Base-by-base conservation (phyloP, 148 eudicot genomes). In the Fagopyrum esculentum region DNA sequence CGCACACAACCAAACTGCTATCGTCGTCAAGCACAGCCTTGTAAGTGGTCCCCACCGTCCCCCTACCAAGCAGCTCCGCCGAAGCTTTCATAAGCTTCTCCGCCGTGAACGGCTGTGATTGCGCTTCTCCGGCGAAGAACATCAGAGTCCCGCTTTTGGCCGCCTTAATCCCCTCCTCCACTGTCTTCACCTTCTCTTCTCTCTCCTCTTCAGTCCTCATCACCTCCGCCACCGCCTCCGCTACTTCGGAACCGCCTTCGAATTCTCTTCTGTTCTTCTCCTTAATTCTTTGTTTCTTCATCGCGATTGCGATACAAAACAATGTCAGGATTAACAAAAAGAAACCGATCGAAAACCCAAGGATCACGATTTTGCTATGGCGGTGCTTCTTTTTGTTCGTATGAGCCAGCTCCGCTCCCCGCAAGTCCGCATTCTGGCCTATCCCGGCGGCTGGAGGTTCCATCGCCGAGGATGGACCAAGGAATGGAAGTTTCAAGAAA, bases 51-150 rank as follows among this genome's bases (percentile, higher is more conserved):
- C 88, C 92, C 26, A 86, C 51, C 0, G 81, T 83, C 60, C 92
- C 92, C 61, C 81, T 83, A 19, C 92, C 92, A 6, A 89, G 26
- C 48, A 89, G 22, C 83, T 89, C 90, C 5, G 92, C 90, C 6
- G 92, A 85, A 0, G 81, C 92, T 11, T 83, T 84, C 89, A 88
- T 88, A 72, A 88, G 73, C 79, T 88, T 89, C 12, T 88, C 89
- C 77, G 86, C 69, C 2, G 87, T 77, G 40, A 82, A 89, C 45
- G 81, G 55, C 80, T 83, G 57, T 13, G 68, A 35, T 35, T 35
- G 84, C 71, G 69, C 51, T 66, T 85, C 92, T 29, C 85, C 88
- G 4, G 82, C 92, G 77, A 89, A 86, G 69, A 86, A 89, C 59
- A 85, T 77, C 51, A 89, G 76, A 46, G 46, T 66, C 9, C 71